Evolutionary conservation across 495 filamentous ascomycete species (phyloP).

Genomic region (Staphylotrichum tortipilum): DNA sequence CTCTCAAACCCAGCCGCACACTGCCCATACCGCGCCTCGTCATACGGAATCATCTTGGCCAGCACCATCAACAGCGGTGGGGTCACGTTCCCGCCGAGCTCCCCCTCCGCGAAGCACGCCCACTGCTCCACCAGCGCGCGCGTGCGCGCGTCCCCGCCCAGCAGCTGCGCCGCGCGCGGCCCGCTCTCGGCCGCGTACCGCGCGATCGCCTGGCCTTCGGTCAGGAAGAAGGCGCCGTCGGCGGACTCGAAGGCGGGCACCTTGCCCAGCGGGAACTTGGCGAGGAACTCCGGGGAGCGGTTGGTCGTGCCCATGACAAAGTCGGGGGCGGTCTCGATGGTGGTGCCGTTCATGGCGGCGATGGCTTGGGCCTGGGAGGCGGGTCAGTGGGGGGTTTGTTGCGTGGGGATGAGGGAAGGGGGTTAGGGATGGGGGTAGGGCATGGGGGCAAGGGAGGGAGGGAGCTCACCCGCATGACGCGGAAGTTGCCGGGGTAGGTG

Average conservation of each 20-base stretch:
- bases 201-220: conserved; percentile 50
- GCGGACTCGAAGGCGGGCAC: conserved; percentile 48
- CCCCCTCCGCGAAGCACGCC: conserved; percentile 40
- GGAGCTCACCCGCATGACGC: conserved; percentile 40
- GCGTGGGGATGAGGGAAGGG: background rate
- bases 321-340: conserved; percentile 29
- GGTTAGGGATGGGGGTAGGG: background rate
- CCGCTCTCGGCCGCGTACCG: conserved; percentile 46
- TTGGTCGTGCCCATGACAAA: conserved; percentile 42
- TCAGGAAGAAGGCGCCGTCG: conserved; percentile 39
- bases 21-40: conserved; percentile 29
- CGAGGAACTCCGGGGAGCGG: conserved; percentile 40
- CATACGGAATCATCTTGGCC: conserved; percentile 30
- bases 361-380: conserved; percentile 38
- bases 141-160: conserved; percentile 39
- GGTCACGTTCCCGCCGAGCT: conserved; percentile 30
- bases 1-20: conserved; percentile 23
- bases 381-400: background rate
- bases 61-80: conserved; percentile 26
- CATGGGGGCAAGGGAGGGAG: background rate
- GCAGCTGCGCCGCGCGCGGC: conserved; percentile 41
- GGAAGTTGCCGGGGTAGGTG: conserved; percentile 37
- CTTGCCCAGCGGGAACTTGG: conserved; percentile 56
- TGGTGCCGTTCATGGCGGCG: conserved; percentile 46
- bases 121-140: conserved; percentile 45